Evolutionary conservation across 2,329 filamentous ascomycete species (phyloP), one percentile per base, ranked within the genome.

Genomic region (Cladosporium sp.): DNA sequence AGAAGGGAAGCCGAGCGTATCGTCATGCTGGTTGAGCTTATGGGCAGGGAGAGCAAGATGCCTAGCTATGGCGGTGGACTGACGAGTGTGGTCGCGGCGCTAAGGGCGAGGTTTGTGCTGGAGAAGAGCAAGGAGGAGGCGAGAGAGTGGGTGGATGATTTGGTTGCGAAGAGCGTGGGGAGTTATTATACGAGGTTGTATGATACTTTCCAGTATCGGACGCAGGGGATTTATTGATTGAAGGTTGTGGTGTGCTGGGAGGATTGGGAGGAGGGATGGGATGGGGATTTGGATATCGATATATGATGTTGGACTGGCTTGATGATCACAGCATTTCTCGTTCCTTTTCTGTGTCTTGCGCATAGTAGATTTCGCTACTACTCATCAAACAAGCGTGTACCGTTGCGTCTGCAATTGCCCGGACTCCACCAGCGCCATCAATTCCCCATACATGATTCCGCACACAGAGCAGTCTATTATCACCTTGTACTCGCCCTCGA

Each of bases 171-270:
- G 84, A 92, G 90, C 69, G 85, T 91, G 71, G 91, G 91, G 68
- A 94, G 91, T 78, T 95, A 95, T 79, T 94, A 93, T 77, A 94
- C 91, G 75, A 86, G 91, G 81, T 85, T 93, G 88, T 93, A 81
- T 83, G 90, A 76, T 67, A 76, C 75, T 30, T 94, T 93, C 81
- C 91, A 94, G 81, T 94, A 94, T 80, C 87, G 91, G 74, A 93
- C 91, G 39, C 91, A 94, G 79, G 91, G 91, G 71, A 94, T 94
- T 79, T 94, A 94, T 79, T 94, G 85, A 79, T n/a, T 34, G 32
- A 61, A 30, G 53, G n/a, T 25, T 18, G 16, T 21, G n/a, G 54
- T 23, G 8, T n/a, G 8, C 4, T 26, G 54, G 32, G 23, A 4
- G 23, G 25, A 26, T 5, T 28, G 7, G 58, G 39, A 21, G 25